A percentile compares a stretch with the other conserved stretches of the same genome.
Evolutionary conservation across 495 filamentous ascomycete species (phyloP).

Genomic region (Aspergillus carlsbadensis): DNA sequence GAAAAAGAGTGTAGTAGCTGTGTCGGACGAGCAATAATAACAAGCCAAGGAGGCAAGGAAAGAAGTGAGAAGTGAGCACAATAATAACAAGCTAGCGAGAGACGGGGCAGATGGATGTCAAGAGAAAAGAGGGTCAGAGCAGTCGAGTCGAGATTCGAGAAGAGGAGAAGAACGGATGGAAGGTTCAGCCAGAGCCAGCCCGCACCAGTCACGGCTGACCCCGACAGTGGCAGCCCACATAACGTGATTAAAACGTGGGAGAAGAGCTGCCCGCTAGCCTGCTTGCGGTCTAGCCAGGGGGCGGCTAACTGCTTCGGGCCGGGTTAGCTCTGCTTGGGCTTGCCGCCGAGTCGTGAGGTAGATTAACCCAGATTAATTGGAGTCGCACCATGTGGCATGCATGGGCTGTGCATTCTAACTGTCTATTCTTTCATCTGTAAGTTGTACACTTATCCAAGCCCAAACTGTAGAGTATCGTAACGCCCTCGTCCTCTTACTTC

Average conservation of each 20-base stretch:
- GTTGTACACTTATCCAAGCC: background rate
- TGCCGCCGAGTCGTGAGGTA: background rate
- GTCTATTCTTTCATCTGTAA: background rate
- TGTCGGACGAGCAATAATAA: no score
- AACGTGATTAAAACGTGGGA: slow-evolving; percentile 4
- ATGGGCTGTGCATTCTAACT: background rate
- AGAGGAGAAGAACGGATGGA: background rate
- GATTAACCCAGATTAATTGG: background rate
- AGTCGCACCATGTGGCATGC: slow-evolving; percentile 1
- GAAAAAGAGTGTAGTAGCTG: background rate
- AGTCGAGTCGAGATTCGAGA: slow-evolving; percentile 3
- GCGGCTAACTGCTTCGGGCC: background rate
- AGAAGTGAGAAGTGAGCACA: no score
- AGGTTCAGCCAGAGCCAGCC: background rate
- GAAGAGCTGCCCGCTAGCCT: background rate
- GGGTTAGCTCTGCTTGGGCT: background rate
- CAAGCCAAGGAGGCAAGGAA: no score
- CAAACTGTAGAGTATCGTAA: background rate
- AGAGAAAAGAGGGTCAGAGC: background rate
- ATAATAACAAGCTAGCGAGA: background rate
- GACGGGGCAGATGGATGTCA: background rate
- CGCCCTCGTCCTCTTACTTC: background rate
- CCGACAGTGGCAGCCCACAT: background rate
- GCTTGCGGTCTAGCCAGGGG: slow-evolving; percentile 19
- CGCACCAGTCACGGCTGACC: background rate